phyloP scores from a whole-genome alignment of 176 grass and related monocot genomes.

The Themeda triandra region DNA sequence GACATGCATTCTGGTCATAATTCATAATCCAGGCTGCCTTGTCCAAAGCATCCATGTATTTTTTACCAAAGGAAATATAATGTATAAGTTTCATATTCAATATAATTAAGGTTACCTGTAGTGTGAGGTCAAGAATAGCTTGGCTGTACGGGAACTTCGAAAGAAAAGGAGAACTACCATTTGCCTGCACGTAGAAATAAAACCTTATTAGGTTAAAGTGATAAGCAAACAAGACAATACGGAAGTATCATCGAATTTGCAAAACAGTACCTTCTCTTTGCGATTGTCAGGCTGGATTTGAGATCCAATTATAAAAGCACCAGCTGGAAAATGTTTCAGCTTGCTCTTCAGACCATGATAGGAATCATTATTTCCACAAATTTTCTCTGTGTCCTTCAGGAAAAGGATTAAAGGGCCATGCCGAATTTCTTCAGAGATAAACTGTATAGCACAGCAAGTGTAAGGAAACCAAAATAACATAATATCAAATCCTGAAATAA shows the following conservation, averaged over 20 bases:
- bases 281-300: slow-evolving; percentile 72
- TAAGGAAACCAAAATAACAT: slow-evolving; percentile 26
- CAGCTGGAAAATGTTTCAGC: slow-evolving; percentile 65
- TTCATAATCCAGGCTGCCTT: not conserved
- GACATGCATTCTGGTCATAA: not conserved
- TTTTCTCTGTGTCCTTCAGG: slow-evolving; percentile 87
- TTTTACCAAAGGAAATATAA: not conserved
- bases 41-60: not conserved
- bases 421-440: slow-evolving; percentile 74
- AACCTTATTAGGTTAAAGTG: slow-evolving; percentile 20
- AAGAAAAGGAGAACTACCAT: slow-evolving; percentile 74
- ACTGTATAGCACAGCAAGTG: slow-evolving; percentile 42
- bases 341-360: slow-evolving; percentile 77
- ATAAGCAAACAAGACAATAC: slow-evolving; percentile 6
- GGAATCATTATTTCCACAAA: slow-evolving; percentile 61
- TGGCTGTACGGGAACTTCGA: slow-evolving; percentile 97
- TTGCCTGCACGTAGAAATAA: slow-evolving; percentile 53
- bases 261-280: slow-evolving; percentile 72
- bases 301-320: slow-evolving; percentile 82
- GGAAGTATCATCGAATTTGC: not conserved
- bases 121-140: slow-evolving; percentile 85
- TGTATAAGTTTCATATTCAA: not conserved
- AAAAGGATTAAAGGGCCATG: slow-evolving; percentile 82
- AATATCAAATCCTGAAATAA: not conserved
- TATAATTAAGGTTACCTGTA: slow-evolving; percentile 62